Percentiles rank a stretch among this genome's conserved stretches.
phyloP scores from a whole-genome alignment of 768 basidiomycete genomes.

The Amanita jacksonii region DNA sequence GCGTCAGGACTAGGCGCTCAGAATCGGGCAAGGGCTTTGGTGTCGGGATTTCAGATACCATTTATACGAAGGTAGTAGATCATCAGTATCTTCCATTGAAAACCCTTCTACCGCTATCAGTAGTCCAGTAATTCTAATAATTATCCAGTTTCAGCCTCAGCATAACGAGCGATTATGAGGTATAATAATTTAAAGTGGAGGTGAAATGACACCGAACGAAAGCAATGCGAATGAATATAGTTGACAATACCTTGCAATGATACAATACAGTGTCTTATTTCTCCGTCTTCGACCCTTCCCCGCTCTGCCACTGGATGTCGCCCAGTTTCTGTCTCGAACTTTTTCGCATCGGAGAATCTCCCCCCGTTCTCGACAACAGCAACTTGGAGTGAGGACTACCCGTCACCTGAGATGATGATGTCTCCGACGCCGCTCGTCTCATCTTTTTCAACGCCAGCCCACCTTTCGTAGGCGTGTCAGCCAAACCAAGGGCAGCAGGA shows the following conservation, averaged over 20 bases:
- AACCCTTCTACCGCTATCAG: background rate
- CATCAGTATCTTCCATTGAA: background rate
- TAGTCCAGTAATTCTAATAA: background rate
- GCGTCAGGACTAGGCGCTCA: conserved; percentile 84
- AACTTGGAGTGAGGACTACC: conserved; percentile 13
- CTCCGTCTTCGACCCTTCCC: conserved; percentile 1
- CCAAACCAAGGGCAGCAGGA: background rate
- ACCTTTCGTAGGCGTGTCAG: conserved; percentile 15
- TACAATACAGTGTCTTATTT: conserved; percentile 6
- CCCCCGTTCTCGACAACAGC: conserved; percentile 23
- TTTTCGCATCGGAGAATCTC: conserved; percentile 12
- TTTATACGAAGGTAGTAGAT: conserved; percentile 42
- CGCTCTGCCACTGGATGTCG: conserved; percentile 53
- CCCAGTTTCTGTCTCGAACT: conserved; percentile 42
- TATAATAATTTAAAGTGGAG: conserved; percentile 3
- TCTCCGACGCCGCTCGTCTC: conserved; percentile 65
- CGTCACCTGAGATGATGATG: conserved; percentile 21
- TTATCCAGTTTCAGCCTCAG: background rate
- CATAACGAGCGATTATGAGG: conserved; percentile 2
- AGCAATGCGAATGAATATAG: conserved; percentile 8
- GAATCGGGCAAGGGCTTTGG: conserved; percentile 73
- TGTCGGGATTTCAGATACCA: conserved; percentile 90
- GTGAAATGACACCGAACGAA: conserved; percentile 9
- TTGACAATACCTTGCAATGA: conserved; percentile 4
- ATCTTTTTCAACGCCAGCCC: conserved; percentile 52